These are phyloP conservation scores for Huiozyma sinensis DNA, from an alignment of 805 yeast species.

Conservation along the genomic window DNA sequence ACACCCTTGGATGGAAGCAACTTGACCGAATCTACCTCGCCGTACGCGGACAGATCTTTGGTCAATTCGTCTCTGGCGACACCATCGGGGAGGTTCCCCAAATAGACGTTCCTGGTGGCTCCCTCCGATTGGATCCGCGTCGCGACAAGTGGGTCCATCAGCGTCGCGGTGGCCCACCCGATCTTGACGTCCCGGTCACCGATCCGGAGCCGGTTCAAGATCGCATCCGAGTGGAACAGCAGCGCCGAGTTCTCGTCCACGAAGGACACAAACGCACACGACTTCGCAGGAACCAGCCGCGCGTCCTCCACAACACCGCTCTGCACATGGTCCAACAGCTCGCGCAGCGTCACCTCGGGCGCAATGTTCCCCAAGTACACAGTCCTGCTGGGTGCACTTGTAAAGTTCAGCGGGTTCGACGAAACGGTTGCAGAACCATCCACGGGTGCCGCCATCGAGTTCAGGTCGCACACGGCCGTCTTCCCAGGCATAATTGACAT, in stretches of 20 bases:
- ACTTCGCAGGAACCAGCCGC: conserved; percentile 67
- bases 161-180: conserved; percentile 86
- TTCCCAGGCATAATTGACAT: too few species aligned
- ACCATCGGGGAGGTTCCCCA: conserved; percentile 66
- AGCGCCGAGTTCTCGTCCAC: conserved; percentile 82
- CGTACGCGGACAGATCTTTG: conserved; percentile 60
- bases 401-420: conserved; percentile 22
- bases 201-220: conserved; percentile 69
- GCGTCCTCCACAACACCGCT: conserved; percentile 81
- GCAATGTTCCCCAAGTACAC: conserved; percentile 88
- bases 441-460: too few species aligned
- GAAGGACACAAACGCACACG: conserved; percentile 85
- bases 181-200: conserved; percentile 73
- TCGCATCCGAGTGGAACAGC: conserved; percentile 88
- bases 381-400: conserved; percentile 63
- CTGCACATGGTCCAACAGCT: conserved; percentile 78
- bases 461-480: neutral
- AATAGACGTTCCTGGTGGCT: conserved; percentile 88
- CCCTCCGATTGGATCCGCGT: conserved; percentile 72
- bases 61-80: conserved; percentile 43
- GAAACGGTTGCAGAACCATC: too few species aligned
- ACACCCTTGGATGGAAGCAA: conserved; percentile 70
- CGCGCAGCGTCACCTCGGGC: conserved; percentile 65
- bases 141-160: conserved; percentile 62
- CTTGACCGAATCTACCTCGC: conserved; percentile 77